Base-by-base conservation (phyloP, 2,329 filamentous ascomycete species). In the Botrytis medusae region DNA sequence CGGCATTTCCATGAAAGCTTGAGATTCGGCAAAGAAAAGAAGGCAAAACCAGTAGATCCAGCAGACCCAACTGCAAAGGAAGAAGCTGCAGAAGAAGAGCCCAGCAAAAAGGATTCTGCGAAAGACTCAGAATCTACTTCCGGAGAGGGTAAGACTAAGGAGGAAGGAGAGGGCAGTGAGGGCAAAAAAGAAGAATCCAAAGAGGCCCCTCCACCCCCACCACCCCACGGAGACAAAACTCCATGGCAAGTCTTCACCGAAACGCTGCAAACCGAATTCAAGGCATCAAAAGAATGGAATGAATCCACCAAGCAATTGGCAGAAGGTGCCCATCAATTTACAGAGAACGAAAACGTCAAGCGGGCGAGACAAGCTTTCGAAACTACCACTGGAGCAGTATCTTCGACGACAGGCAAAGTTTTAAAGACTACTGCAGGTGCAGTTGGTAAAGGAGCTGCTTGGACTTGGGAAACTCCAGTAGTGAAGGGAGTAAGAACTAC, bases 211-310 rank as follows among this genome's bases (percentile, higher is more conserved):
- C 91, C 95, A 20, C 93, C 95, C 34, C 95, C 95, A 22, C 95
- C 96, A n/a, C 95, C 95, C 32, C 96, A 99, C 81, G 96, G 96
- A 75, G 94, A 97, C 85, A 99, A 99, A 87, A 96, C 95, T 4
- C 96, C 96, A 71, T 98, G 96, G 95, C 94, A 98, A 82, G 96
- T 99, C 46, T 99, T 99, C 85, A 93, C 93, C 80, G 96, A 99
- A 81, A 99, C 96, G n/a, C 89, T 99, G 84, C 90, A 93, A 82
- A 88, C 87, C 73, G 96, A 99, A 84, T 97, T 99, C 84, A 94
- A 98, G 83, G 93, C 94, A 70, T 98, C 95, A 25, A 97, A 98
- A 82, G 96, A 99, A 83, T 99, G 96, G 96, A 97, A 99, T 81
- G 96, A 99, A 81, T 97, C 94, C 61, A 99, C 95, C 60, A 98